Evolutionary conservation across 2,329 filamentous ascomycete genomes (phyloP), one percentile per base, ranked within the genome.

Genomic region (Colletotrichum graminicola): DNA sequence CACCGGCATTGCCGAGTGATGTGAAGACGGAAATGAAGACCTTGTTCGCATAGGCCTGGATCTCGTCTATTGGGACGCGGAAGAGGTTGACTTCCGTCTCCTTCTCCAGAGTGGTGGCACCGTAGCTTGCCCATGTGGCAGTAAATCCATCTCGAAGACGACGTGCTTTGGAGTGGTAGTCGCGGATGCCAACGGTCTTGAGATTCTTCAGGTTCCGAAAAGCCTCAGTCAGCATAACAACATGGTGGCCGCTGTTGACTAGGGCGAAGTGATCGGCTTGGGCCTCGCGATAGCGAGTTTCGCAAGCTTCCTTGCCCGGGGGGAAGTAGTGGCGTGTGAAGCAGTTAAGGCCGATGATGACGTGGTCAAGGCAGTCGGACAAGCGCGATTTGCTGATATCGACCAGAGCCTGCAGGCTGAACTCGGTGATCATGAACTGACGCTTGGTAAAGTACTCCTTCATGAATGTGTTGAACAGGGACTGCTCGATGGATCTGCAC

Each of bases 371-470:
- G 45, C 79, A 76, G 0, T 75, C 71, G 0, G 80, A 80, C 21
- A 89, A 73, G 0, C 82, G 81, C 23, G 81, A 83, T 66, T 83
- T 82, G n/a, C 87, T 84, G 45, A 89, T 88, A 75, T 86, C 81
- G 78, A 86, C 73, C 14, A 91, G 81, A 0, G 85, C 82, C 63
- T 87, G 83, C 12, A 92, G 80, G 75, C 90, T 92, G 74, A 83
- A 79, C 43, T 87, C 81, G 1, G 85, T 86, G 65, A 91, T 76
- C 87, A 91, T 90, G 79, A 92, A 93, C 76, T 92, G 90, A 75
- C 87, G 88, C 77, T 89, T 89, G 62, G 81, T 83, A 79, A 93
- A 93, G 82, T 91, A 93, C 73, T 91, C 89, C 32, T 81, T 81
- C 36, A 86, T 82, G 74, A 92, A 92, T 43, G 82, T 82, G 60